Percentiles rank a stretch among this genome's conserved stretches.
Evolutionary conservation across 208 protist genomes (phyloP).

Genomic region (Leishmania mexicana): DNA sequence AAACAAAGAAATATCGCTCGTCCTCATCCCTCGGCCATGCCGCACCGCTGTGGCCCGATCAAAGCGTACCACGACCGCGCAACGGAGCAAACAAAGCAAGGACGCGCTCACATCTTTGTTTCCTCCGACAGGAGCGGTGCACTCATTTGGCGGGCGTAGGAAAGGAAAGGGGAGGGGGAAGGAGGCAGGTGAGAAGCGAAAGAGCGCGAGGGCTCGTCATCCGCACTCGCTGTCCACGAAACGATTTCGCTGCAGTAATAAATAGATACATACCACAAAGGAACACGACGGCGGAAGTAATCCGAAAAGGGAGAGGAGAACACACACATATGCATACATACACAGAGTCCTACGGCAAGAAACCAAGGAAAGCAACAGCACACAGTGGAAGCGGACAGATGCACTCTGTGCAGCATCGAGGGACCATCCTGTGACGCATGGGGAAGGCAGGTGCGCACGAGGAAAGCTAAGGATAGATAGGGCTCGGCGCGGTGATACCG

Average conservation of each 20-base stretch:
- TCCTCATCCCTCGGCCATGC: neutral
- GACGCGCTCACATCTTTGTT: no score
- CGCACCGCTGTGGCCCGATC: neutral
- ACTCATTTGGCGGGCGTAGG: neutral
- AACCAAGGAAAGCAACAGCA: neutral
- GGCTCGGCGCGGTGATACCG: neutral
- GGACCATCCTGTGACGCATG: neutral
- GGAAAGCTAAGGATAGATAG: neutral
- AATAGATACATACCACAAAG: neutral
- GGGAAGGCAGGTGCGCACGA: neutral
- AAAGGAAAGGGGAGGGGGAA: neutral
- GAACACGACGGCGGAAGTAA: neutral
- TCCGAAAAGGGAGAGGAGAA: neutral
- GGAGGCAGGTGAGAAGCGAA: neutral
- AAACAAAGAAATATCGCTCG: neutral
- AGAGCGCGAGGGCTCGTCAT: neutral
- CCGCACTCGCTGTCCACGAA: neutral
- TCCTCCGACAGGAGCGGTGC: neutral
- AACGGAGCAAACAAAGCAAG: neutral
- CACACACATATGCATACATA: neutral
- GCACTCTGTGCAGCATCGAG: neutral
- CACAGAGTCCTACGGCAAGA: neutral
- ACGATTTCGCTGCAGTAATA: neutral
- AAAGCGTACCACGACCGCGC: neutral
- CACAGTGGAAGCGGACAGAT: neutral